A percentile compares a stretch with the other conserved stretches of the same genome.
phyloP scores from a whole-genome alignment of 2,329 filamentous ascomycete genomes.

The Beauveria varroae region DNA sequence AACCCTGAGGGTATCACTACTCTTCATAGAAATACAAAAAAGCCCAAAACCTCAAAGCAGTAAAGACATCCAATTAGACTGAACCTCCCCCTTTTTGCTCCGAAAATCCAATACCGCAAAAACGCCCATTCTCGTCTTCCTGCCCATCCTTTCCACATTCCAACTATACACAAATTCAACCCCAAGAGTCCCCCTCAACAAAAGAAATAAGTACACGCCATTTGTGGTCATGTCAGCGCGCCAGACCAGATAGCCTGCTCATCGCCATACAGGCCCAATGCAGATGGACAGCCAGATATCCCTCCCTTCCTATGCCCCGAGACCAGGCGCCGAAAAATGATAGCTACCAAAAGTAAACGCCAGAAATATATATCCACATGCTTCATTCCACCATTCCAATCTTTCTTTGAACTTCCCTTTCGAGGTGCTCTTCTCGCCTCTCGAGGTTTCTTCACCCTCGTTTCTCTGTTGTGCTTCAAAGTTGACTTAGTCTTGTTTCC shows the following conservation, averaged over 20 bases:
- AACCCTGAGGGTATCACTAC: constrained; percentile 8
- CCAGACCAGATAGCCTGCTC: background rate
- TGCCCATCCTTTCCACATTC: background rate
- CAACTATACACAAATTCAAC: background rate
- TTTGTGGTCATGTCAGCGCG: background rate
- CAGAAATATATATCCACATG: background rate
- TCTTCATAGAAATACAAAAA: constrained; percentile 5
- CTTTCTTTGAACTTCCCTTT: background rate
- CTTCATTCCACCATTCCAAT: background rate
- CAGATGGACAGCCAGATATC: background rate
- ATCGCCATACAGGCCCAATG: background rate
- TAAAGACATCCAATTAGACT: background rate
- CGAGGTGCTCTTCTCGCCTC: background rate
- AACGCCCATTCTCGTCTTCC: background rate
- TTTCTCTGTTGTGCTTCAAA: background rate
- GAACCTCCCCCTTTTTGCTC: background rate
- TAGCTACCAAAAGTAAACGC: constrained; percentile 1
- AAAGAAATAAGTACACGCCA: background rate
- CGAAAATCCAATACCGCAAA: background rate
- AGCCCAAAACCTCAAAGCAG: background rate
- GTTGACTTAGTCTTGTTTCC: no score
- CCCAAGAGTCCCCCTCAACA: background rate
- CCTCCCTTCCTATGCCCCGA: background rate
- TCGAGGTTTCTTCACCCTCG: background rate
- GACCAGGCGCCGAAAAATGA: background rate